These are phyloP conservation scores for Phylloporus sp. DNA, from an alignment of 1,284 basidiomycete genomes.

Conservation along the genomic window DNA sequence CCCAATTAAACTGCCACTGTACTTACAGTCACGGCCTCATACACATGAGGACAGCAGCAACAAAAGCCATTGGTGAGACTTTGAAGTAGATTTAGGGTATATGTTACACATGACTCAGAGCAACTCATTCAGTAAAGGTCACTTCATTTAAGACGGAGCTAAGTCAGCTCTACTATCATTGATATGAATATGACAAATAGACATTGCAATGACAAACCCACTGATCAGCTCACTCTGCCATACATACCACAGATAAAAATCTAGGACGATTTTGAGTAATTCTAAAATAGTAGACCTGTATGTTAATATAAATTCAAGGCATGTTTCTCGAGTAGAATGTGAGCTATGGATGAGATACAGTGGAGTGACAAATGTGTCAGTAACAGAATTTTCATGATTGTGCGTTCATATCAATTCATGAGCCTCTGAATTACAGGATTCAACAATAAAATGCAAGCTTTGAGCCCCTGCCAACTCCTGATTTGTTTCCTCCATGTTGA, in stretches of 20 bases:
- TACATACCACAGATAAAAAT: background rate
- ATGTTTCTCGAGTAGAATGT: background rate
- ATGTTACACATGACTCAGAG: too few relatives aligned
- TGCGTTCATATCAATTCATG: background rate
- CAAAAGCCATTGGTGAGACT: too few relatives aligned
- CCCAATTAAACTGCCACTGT: too few relatives aligned
- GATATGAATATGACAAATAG: background rate
- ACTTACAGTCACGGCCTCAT: too few relatives aligned
- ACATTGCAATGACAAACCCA: background rate
- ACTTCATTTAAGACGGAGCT: too few relatives aligned
- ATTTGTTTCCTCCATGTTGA: background rate
- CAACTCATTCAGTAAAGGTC: too few relatives aligned
- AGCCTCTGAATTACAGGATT: background rate
- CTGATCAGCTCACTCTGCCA: background rate
- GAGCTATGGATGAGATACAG: background rate
- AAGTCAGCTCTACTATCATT: background rate
- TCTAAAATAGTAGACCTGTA: background rate
- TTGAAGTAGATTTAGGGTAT: too few relatives aligned
- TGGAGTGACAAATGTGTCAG: background rate
- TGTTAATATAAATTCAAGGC: background rate
- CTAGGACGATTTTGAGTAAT: background rate
- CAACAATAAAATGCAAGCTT: background rate
- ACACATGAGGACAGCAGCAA: too few relatives aligned
- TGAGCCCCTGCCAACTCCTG: background rate
- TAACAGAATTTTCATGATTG: background rate